Conservation (phyloP, 352 stramenopile genomes). For the Pythium biforme region DNA sequence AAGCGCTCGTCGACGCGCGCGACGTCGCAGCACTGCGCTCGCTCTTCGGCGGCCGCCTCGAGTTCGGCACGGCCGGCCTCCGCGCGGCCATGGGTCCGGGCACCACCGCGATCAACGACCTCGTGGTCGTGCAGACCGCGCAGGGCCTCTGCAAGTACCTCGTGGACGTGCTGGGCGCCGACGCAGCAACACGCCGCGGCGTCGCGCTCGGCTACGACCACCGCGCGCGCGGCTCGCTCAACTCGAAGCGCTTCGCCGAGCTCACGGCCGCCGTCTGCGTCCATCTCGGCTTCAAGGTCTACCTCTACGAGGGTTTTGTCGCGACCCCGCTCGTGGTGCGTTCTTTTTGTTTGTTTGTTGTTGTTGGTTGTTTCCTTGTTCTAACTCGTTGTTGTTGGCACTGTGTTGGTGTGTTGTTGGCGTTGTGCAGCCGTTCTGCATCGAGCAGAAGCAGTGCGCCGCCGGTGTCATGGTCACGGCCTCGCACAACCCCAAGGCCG, state of each 20-base stretch:
- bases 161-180: slow-evolving; percentile 59
- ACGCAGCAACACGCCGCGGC: slow-evolving; percentile 68
- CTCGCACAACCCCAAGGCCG: slow-evolving; percentile 97
- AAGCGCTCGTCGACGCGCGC: slow-evolving; percentile 55
- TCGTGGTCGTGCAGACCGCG: slow-evolving; percentile 91
- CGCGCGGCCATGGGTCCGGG: slow-evolving; percentile 88
- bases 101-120: slow-evolving; percentile 90
- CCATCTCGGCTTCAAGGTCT: slow-evolving; percentile 85
- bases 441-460: slow-evolving; percentile 75
- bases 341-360: slow-evolving; percentile 16
- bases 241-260: slow-evolving; percentile 86
- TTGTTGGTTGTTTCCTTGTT: slow-evolving; percentile 1
- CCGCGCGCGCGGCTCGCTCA: slow-evolving; percentile 69
- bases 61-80: slow-evolving; percentile 92
- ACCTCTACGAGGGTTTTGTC: slow-evolving; percentile 90
- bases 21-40: slow-evolving; percentile 52
- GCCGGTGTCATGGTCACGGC: slow-evolving; percentile 94
- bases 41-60: slow-evolving; percentile 81
- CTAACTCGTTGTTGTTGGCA: background rate
- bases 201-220: slow-evolving; percentile 92
- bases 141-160: slow-evolving; percentile 91
- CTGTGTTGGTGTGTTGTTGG: too few species aligned
- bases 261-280: slow-evolving; percentile 85
- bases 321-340: slow-evolving; percentile 93
- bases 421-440: slow-evolving; percentile 56